Evolutionary conservation across 2,329 filamentous ascomycete species (phyloP).

Genomic region (Penicillium sp.): DNA sequence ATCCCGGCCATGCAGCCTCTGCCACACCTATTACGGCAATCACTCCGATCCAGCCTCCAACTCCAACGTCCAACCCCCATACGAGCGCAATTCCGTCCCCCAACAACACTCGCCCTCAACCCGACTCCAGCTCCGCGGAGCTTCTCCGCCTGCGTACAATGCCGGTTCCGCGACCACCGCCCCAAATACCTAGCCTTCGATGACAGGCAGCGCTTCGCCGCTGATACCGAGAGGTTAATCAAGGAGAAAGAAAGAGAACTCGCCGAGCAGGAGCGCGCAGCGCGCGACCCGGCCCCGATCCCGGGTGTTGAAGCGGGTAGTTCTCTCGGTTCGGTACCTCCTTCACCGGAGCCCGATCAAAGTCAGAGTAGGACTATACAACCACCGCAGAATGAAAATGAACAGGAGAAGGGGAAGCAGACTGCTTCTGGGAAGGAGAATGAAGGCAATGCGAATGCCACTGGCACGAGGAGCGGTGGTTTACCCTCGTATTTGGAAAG

Average conservation of each 20-base stretch:
- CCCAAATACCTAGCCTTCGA: slow-evolving; percentile 24
- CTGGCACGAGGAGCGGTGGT: slow-evolving; percentile 16
- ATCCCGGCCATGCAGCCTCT: slow-evolving; percentile 40
- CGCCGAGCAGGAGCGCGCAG: slow-evolving; percentile 18
- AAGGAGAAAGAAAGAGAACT: slow-evolving; percentile 11
- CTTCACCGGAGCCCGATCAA: slow-evolving; percentile 13
- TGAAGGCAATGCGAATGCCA: neutral
- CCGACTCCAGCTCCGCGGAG: slow-evolving; percentile 25
- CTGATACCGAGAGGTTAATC: slow-evolving; percentile 19
- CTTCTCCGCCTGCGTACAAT: slow-evolving; percentile 44
- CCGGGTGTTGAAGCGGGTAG: slow-evolving; percentile 23
- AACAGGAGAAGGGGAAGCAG: slow-evolving; percentile 11
- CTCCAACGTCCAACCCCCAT: slow-evolving; percentile 24
- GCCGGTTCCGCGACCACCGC: slow-evolving; percentile 38
- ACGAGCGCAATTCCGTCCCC: slow-evolving; percentile 23
- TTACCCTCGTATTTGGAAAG: slow-evolving; percentile 40
- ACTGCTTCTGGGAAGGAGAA: slow-evolving; percentile 7
- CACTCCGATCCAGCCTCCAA: slow-evolving; percentile 30
- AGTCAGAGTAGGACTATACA: slow-evolving; percentile 3
- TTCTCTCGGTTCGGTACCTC: slow-evolving; percentile 11
- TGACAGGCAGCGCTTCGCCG: slow-evolving; percentile 24
- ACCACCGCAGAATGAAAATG: slow-evolving; percentile 12
- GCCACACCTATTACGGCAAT: slow-evolving; percentile 41
- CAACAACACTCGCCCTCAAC: slow-evolving; percentile 22
- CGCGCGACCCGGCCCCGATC: slow-evolving; percentile 18